phyloP scores from a whole-genome alignment of 352 stramenopile genomes.

The Globisporangium sylvaticum region DNA sequence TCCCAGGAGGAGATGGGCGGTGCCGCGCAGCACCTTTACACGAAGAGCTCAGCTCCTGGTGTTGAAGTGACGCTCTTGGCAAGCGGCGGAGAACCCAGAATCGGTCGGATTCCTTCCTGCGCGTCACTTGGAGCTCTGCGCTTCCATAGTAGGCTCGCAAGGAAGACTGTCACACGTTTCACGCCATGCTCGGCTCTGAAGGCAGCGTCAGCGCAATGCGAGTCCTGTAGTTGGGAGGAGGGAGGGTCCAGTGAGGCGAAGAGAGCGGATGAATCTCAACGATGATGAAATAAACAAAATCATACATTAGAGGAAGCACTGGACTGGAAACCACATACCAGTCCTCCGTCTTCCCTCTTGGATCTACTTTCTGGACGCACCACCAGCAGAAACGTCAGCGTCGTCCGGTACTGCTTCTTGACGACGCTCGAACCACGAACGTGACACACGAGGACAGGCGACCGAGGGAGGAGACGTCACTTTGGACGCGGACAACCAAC shows the following conservation, averaged over 20 bases:
- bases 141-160: no score
- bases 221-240: background rate
- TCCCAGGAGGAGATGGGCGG: background rate
- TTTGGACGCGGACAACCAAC: background rate
- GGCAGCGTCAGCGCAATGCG: no score
- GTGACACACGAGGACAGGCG: background rate
- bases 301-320: no score
- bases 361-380: background rate
- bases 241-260: no score
- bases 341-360: background rate
- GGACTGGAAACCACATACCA: background rate
- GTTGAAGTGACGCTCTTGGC: no score
- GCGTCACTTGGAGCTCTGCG: no score
- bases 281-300: background rate
- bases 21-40: background rate
- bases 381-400: background rate
- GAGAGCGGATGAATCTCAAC: background rate
- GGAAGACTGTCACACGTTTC: no score
- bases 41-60: background rate
- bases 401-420: background rate
- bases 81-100: no score
- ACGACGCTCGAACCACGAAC: background rate
- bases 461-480: background rate
- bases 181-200: no score
- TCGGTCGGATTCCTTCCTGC: no score